Evolutionary conservation across 2,329 filamentous ascomycete species (phyloP).

Genomic region (Fusarium fracticaudum): DNA sequence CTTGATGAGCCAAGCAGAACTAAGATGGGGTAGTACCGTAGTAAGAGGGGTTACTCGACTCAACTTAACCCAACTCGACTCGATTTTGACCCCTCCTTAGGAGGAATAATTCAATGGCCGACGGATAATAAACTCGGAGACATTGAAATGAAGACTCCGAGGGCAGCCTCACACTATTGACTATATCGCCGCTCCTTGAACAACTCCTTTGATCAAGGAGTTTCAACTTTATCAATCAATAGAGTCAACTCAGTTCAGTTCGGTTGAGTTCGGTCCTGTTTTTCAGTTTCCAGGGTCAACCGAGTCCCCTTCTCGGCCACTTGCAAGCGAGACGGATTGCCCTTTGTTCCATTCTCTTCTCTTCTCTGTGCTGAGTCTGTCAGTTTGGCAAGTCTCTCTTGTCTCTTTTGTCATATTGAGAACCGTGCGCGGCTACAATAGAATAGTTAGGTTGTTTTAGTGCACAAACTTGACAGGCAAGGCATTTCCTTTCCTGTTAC

Average conservation of each 20-base stretch:
- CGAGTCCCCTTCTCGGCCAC: background rate
- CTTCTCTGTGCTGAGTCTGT: background rate
- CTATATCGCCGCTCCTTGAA: background rate
- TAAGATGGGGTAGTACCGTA: background rate
- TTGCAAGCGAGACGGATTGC: background rate
- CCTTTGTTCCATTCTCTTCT: background rate
- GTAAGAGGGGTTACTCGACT: background rate
- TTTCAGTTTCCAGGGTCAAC: background rate
- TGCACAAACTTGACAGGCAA: background rate
- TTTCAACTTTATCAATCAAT: background rate
- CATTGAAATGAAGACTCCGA: constrained; percentile 29
- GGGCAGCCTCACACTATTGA: constrained; percentile 27
- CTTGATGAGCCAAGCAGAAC: constrained; percentile 1
- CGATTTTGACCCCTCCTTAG: constrained; percentile 3
- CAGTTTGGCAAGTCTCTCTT: background rate
- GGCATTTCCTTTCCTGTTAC: background rate
- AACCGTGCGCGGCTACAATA: constrained; percentile 18
- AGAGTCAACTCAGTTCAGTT: background rate
- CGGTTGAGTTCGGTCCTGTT: background rate
- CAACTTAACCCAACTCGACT: background rate
- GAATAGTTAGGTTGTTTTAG: background rate
- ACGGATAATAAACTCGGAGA: constrained; percentile 3
- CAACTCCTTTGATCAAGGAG: background rate
- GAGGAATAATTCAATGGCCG: background rate
- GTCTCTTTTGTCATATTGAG: constrained; percentile 8